Evolutionary conservation across 805 yeast species (phyloP), one percentile per base, ranked within the genome.

Genomic region (Metschnikowia bowlesiae): DNA sequence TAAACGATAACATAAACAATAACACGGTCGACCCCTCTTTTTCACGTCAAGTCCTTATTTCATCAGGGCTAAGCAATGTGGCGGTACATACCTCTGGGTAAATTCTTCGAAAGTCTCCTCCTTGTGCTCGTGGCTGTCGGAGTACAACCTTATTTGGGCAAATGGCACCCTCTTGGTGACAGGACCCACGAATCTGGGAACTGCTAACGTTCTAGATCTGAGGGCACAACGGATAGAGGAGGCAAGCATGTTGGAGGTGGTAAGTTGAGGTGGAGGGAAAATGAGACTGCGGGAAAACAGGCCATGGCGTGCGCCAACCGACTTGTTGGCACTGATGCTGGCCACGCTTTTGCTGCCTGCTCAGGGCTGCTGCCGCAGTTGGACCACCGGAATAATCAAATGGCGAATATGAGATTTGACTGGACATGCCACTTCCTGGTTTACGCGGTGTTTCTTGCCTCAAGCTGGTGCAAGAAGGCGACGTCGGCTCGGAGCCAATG

Each of bases 71-170:
- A 22, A 22, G 22, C 22, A 3, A 22, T 22, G 22, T 22, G 22
- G 22, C n/a, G 13, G 11, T 52, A 62, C 79, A 56, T 79, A 83
- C 85, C 89, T 80, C 55, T 80, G 79, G 48, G 96, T 89, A 80
- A 89, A 90, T 76, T 91, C 97, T 75, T 90, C 97, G 60, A 88
- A 91, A 48, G 96, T 83, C 77, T 90, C 97, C 69, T 88, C 96
- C 59, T 85, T 88, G 68, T 88, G 95, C 69, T 88, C 96, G 61
- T 85, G 88, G 69, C 86, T 92, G 60, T 78, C 84, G 48, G 96
- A 86, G 80, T 87, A 90, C 63, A 77, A 77, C 82, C 97, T 83
- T 45, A 70, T 54, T 52, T 63, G 70, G 50, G 64, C 64, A 38
- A 62, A 51, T 29, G 67, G 47, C 45, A 61, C 49, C 49, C 60